A percentile compares a stretch with the other conserved stretches of the same genome.
Evolutionary conservation across 257 asterid species (phyloP).

Genomic region (Eustoma russellianum): DNA sequence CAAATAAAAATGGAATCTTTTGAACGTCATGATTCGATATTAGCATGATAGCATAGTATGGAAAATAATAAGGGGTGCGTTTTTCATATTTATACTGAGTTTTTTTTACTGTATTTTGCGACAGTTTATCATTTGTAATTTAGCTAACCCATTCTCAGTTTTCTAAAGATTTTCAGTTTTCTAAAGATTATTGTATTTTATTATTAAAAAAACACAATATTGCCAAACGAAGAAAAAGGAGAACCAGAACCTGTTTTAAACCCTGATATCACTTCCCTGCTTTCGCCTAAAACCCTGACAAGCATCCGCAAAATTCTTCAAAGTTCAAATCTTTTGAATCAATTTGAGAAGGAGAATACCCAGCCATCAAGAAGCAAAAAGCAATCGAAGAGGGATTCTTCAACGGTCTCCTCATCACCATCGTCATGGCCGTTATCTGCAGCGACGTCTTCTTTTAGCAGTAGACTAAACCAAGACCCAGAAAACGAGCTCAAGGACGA

Average conservation of each 20-base stretch:
- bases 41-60: too few species aligned
- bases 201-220: not conserved
- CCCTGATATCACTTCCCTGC: not conserved
- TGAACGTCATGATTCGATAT: too few species aligned
- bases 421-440: slow-evolving; percentile 7
- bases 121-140: too few species aligned
- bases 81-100: too few species aligned
- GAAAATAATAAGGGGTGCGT: too few species aligned
- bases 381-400: slow-evolving; percentile 18
- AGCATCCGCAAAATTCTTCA: not conserved
- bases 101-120: too few species aligned
- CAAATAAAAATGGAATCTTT: too few species aligned
- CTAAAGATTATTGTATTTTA: too few species aligned
- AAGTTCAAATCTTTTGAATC: not conserved
- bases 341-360: not conserved
- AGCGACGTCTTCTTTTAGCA: slow-evolving; percentile 10
- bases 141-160: too few species aligned
- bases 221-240: not conserved
- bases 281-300: slow-evolving; percentile 5
- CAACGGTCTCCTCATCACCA: slow-evolving; percentile 19
- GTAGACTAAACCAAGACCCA: slow-evolving; percentile 5
- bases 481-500: slow-evolving; percentile 18
- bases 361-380: slow-evolving; percentile 44
- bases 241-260: not conserved
- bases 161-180: not conserved